Evolutionary conservation across 208 protist species (phyloP).

Genomic region (Leishmania martiniquensis): DNA sequence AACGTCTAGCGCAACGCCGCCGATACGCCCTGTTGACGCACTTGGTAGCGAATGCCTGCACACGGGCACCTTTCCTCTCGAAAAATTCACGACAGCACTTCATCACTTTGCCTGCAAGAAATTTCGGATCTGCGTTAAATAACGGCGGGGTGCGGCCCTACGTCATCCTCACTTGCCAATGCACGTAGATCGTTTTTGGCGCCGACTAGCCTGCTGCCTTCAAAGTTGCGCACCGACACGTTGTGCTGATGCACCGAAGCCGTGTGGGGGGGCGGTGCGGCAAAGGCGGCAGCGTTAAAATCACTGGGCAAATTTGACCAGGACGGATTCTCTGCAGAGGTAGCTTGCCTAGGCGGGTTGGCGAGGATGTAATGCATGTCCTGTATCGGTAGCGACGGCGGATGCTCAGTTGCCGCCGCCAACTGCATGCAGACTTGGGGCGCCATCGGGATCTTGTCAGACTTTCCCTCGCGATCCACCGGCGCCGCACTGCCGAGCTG

Average conservation of each 20-base stretch:
- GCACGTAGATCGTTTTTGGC: background rate
- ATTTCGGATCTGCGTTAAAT: slow-evolving; percentile 4
- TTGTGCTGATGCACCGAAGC: background rate
- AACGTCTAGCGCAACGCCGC: too few relatives aligned
- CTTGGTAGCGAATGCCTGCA: too few relatives aligned
- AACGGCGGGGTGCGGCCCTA: slow-evolving; percentile 1
- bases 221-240: slow-evolving; percentile 3
- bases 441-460: background rate
- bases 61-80: too few relatives aligned
- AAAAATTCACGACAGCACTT: too few relatives aligned
- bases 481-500: slow-evolving; percentile 32
- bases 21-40: too few relatives aligned
- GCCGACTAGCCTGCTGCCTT: background rate
- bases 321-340: background rate
- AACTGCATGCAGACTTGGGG: slow-evolving; percentile 7
- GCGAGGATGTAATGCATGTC: slow-evolving; percentile 18
- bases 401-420: slow-evolving; percentile 11
- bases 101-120: background rate
- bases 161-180: background rate
- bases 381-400: slow-evolving; percentile 25
- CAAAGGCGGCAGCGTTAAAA: background rate
- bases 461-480: slow-evolving; percentile 1
- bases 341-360: background rate
- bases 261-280: background rate
- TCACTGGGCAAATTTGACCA: background rate